A percentile compares a stretch with the other conserved stretches of the same genome.
Conservation (phyloP, 495 filamentous ascomycete species). For the Penicillium dipodomyicola region DNA sequence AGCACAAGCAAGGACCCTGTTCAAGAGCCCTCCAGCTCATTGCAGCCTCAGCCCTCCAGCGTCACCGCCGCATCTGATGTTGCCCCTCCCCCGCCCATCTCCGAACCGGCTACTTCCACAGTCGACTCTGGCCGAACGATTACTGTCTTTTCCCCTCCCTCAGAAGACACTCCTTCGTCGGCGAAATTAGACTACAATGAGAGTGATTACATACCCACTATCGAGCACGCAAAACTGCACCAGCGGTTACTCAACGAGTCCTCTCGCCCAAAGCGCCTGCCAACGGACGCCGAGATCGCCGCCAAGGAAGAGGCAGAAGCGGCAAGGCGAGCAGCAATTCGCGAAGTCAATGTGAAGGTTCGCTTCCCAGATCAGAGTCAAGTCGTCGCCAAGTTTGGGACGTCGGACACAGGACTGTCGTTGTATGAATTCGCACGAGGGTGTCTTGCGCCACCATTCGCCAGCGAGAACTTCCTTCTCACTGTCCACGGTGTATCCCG, state of each 20-base stretch:
- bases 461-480: conserved; percentile 50
- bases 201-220: conserved; percentile 74
- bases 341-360: conserved; percentile 70
- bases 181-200: conserved; percentile 63
- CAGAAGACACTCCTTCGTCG: conserved; percentile 69
- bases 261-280: conserved; percentile 62
- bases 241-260: conserved; percentile 66
- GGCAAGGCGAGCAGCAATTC: conserved; percentile 60
- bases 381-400: conserved; percentile 61
- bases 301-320: conserved; percentile 51
- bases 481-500: conserved; percentile 32
- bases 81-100: conserved; percentile 19
- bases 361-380: conserved; percentile 83
- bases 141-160: conserved; percentile 73
- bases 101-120: conserved; percentile 21
- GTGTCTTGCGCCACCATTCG: conserved; percentile 37
- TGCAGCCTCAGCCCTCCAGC: conserved; percentile 11
- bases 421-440: conserved; percentile 67
- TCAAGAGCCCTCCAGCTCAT: conserved; percentile 7
- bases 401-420: conserved; percentile 57
- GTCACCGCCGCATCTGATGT: background rate
- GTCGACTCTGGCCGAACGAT: conserved; percentile 48
- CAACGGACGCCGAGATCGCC: conserved; percentile 51
- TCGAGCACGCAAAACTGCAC: conserved; percentile 80
- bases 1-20: conserved; percentile 22